Conservation (phyloP, 768 basidiomycete genomes). For the Strobilomyces echinocephalus region DNA sequence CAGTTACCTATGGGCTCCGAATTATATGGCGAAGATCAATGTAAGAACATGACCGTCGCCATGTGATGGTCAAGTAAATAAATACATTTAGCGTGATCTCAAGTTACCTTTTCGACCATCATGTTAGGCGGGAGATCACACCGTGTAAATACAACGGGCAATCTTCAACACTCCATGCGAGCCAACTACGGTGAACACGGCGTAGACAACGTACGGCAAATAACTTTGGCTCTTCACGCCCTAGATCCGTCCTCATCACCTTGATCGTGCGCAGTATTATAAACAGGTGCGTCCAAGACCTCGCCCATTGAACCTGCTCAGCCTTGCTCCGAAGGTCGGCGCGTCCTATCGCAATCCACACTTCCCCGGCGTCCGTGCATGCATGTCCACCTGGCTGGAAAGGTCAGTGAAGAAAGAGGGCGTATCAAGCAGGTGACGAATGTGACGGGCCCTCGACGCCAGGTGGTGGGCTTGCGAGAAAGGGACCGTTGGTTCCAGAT, state of each 20-base stretch:
- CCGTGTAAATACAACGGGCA: conserved; percentile 20
- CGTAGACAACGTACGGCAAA: conserved; percentile 48
- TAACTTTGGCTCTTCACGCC: background rate
- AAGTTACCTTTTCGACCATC: background rate
- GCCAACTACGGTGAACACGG: conserved; percentile 51
- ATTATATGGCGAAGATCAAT: background rate
- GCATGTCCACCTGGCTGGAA: conserved; percentile 50
- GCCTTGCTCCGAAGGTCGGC: conserved; percentile 39
- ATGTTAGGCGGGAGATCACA: conserved; percentile 18
- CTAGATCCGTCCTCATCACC: background rate
- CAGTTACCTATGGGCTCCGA: background rate
- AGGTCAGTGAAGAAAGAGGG: conserved; percentile 30
- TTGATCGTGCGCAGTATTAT: conserved; percentile 20
- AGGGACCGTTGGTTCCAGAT: conserved; percentile 4
- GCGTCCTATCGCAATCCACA: conserved; percentile 70
- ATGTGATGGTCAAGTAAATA: background rate
- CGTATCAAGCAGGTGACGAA: background rate
- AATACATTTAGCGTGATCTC: background rate
- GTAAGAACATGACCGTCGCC: conserved; percentile 3
- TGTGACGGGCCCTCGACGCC: conserved; percentile 8
- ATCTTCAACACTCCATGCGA: conserved; percentile 41
- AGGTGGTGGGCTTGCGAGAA: conserved; percentile 27
- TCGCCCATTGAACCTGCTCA: background rate
- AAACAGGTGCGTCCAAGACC: conserved; percentile 18
- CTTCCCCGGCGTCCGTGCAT: conserved; percentile 58